phyloP scores from a whole-genome alignment of 163 green algal genomes.

The Trebouxiophyceae sp. region DNA sequence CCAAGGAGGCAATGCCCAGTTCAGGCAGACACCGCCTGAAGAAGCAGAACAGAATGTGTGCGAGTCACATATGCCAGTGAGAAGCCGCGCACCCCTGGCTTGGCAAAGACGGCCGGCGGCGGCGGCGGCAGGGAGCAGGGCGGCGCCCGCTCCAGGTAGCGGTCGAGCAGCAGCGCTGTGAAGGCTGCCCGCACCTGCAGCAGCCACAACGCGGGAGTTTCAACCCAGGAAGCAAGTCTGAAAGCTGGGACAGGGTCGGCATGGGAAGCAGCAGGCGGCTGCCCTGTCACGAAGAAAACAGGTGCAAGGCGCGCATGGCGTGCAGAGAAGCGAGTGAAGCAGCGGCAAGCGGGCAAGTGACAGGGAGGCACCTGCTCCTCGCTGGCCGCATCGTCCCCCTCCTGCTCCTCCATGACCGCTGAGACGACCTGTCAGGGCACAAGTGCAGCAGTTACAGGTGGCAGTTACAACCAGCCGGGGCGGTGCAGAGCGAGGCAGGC shows the following conservation, averaged over 20 bases:
- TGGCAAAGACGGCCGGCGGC: not conserved
- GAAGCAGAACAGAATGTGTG: not conserved
- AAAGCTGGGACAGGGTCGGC: too few relatives aligned
- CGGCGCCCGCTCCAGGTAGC: not conserved
- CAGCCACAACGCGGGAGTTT: not conserved
- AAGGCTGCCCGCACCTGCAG: not conserved
- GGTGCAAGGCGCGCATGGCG: not conserved
- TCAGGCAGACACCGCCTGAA: not conserved
- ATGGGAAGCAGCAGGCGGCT: too few relatives aligned
- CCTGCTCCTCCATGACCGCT: not conserved
- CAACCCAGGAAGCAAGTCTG: too few relatives aligned
- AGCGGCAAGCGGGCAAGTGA: too few relatives aligned
- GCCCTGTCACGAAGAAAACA: too few relatives aligned
- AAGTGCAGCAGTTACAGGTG: not conserved
- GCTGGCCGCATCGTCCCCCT: too few relatives aligned
- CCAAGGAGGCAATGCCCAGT: too few relatives aligned
- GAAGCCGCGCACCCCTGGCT: not conserved
- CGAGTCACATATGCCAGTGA: too few relatives aligned
- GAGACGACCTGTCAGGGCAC: not conserved
- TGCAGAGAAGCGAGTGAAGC: not conserved
- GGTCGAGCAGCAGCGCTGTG: not conserved
- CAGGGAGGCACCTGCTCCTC: too few relatives aligned
- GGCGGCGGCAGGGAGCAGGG: not conserved
- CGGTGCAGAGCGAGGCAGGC: too few relatives aligned
- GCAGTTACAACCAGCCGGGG: too few relatives aligned